Evolutionary conservation across 345 rosid genomes (phyloP), one percentile per base, ranked within the genome.

Genomic region (Eutrema heterophyllum): DNA sequence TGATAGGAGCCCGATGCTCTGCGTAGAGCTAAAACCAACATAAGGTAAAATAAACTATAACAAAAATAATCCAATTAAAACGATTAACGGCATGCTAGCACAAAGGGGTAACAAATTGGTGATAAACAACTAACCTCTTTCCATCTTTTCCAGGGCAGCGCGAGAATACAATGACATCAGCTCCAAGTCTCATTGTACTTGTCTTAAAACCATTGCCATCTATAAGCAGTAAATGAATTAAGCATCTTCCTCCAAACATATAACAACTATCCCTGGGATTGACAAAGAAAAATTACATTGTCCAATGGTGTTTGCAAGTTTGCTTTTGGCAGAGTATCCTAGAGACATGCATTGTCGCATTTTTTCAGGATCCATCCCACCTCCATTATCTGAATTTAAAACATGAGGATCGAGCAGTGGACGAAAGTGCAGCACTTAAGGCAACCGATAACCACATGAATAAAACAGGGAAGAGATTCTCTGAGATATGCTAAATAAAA

Each of bases 171-270:
- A 94, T 87, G 52, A 91, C 98, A 91, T 94, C 98, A 56, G 98
- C 97, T 18, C 98, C 98, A 58, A 94, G 95, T 76, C 98, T 89
- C 98, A 94, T 93, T 43, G 98, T 94, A 80, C 98, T 94, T 10
- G 98, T 94, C 88, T 93, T 93, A 75, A 93, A 93, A 43, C 98
- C 98, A 80, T 93, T 93, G 11, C 98, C 97, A 90, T 93, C 98
- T 93, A 83, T 26, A 53, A 33, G 35, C 12, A 46, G 38, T 33
- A 35, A 24, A 62, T 56, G 6, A 40, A 40, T 26, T 55, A 40
- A 49, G 18, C 7, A 1, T 48, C 30, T 21, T 48, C 15, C 67
- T 50, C 56, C 62, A 56, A 49, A 57, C 48, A 40, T 40, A 61
- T 13, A 16, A 9, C 5, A 78, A 43, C 9, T n/a, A 64, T 58